Evolutionary conservation across 176 grass and related monocot species (phyloP).

Genomic region (Oryza meridionalis): DNA sequence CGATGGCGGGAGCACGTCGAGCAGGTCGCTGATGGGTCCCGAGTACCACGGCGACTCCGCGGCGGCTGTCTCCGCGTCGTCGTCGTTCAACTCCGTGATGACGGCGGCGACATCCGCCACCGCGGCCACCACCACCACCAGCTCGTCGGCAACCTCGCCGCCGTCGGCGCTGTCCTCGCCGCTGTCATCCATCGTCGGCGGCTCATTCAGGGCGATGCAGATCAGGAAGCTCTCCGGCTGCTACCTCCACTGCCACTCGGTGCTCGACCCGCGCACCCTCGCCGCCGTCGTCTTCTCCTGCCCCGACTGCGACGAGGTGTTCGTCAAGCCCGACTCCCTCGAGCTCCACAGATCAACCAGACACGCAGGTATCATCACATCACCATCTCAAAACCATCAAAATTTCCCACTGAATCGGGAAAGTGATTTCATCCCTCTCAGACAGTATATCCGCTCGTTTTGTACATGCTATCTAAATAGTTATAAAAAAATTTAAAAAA

Average conservation of each 20-base stretch:
- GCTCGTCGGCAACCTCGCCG: constrained; percentile 48
- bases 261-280: constrained; percentile 52
- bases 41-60: constrained; percentile 20
- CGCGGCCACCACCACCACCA: background rate
- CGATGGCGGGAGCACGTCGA: background rate
- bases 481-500: too few species aligned
- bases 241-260: constrained; percentile 67
- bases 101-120: background rate
- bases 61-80: constrained; percentile 60
- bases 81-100: constrained; percentile 78
- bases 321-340: constrained; percentile 65
- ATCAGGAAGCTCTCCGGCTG: constrained; percentile 80
- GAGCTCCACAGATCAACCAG: constrained; percentile 64
- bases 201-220: constrained; percentile 60
- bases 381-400: too few species aligned
- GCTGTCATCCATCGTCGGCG: constrained; percentile 63
- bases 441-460: too few species aligned
- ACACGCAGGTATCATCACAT: constrained; percentile 63
- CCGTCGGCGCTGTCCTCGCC: constrained; percentile 54
- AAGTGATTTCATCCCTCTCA: too few species aligned
- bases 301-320: constrained; percentile 69
- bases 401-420: background rate
- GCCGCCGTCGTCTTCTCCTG: constrained; percentile 54
- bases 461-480: too few species aligned
- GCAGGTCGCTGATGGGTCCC: constrained; percentile 47